These are phyloP conservation scores for Arabidopsis suecica DNA, from an alignment of 345 rosid species.

Conservation along the genomic window DNA sequence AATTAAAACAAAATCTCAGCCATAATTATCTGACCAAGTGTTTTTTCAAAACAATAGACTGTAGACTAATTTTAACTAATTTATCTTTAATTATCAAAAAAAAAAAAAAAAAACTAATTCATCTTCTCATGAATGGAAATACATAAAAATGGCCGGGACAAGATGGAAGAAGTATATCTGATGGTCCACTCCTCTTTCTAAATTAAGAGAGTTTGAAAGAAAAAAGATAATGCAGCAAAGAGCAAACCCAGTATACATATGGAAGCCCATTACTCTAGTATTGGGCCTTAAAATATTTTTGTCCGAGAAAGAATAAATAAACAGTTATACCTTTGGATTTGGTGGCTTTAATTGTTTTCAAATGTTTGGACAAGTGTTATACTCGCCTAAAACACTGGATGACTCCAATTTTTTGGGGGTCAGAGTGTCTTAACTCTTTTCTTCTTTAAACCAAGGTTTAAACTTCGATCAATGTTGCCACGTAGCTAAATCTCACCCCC, in stretches of 20 bases:
- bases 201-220: neutral
- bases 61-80: neutral
- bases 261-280: slow-evolving; percentile 2
- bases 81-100: too few species aligned
- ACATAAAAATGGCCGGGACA: neutral
- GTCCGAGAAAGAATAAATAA: neutral
- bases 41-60: neutral
- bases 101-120: neutral
- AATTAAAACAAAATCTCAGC: neutral
- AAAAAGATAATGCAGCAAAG: neutral
- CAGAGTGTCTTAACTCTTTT: neutral
- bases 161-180: neutral
- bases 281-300: neutral
- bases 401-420: neutral
- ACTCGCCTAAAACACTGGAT: neutral
- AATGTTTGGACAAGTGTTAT: neutral
- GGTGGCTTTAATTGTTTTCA: neutral
- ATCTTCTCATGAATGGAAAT: neutral
- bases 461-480: neutral
- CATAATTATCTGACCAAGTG: neutral
- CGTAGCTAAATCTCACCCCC: slow-evolving; percentile 23
- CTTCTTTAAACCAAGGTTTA: neutral
- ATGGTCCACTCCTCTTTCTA: neutral
- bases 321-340: neutral
- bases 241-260: slow-evolving; percentile 6